These are phyloP conservation scores for Sapria himalayana DNA, from an alignment of 345 rosid genomes.

Conservation along the genomic window DNA sequence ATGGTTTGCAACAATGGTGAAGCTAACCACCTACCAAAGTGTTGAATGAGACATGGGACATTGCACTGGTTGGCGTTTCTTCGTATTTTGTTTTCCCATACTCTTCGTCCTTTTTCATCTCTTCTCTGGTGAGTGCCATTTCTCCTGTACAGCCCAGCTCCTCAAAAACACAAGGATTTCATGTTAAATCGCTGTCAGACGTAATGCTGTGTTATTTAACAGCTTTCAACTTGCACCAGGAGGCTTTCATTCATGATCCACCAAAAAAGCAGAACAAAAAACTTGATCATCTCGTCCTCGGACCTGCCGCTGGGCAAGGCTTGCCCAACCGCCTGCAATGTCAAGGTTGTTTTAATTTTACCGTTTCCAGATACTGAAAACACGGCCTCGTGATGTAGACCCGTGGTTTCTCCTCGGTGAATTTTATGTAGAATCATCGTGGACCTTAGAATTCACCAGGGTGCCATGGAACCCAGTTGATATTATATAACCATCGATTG, in stretches of 20 bases:
- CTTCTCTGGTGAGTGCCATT: slow-evolving; percentile 21
- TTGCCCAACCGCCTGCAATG: slow-evolving; percentile 64
- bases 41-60: slow-evolving; percentile 34
- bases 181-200: background rate
- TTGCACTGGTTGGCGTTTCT: slow-evolving; percentile 46
- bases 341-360: slow-evolving; percentile 21
- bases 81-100: slow-evolving; percentile 32
- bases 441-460: no score
- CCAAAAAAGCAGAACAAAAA: slow-evolving; percentile 22
- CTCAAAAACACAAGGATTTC: background rate
- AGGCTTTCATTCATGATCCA: slow-evolving; percentile 9
- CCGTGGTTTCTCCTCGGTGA: background rate
- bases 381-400: no score
- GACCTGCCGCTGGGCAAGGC: slow-evolving; percentile 61
- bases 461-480: no score
- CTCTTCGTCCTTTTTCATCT: slow-evolving; percentile 38
- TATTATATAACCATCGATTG: no score
- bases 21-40: no score
- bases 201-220: background rate
- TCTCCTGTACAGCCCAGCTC: background rate
- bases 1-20: no score
- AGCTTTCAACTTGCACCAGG: slow-evolving; percentile 29
- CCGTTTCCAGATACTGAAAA: no score
- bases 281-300: slow-evolving; percentile 54
- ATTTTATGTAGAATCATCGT: no score